phyloP scores from a whole-genome alignment of 129 eudicot genomes.

The Apium graveolens region DNA sequence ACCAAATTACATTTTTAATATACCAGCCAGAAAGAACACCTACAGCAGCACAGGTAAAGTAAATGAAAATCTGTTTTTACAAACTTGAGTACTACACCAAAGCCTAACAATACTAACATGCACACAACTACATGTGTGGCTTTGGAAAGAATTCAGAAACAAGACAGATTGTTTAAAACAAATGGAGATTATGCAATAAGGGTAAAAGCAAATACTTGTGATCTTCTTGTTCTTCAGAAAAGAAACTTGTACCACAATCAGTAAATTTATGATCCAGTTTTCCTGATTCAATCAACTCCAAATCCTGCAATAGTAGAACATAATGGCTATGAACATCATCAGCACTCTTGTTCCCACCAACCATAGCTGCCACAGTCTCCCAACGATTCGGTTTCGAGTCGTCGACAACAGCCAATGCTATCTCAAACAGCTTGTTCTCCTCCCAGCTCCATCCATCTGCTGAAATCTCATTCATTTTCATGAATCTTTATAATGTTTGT shows the following conservation, averaged over 20 bases:
- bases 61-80: neutral
- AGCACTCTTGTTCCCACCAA: constrained; percentile 18
- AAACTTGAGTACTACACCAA: neutral
- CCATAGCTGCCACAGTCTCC: constrained; percentile 24
- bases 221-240: constrained; percentile 7
- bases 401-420: constrained; percentile 13
- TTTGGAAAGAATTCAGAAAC: neutral
- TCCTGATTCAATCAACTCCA: constrained; percentile 15
- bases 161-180: neutral
- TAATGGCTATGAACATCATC: constrained; percentile 12
- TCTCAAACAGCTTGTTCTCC: constrained; percentile 27
- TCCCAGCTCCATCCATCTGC: constrained; percentile 23
- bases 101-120: neutral
- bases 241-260: neutral
- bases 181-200: neutral
- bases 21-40: neutral
- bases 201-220: neutral
- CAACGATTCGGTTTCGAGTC: constrained; percentile 10
- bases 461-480: neutral
- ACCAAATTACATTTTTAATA: neutral
- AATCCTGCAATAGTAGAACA: constrained; percentile 14
- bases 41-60: neutral
- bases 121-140: neutral
- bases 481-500: neutral
- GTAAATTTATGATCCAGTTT: constrained; percentile 2